Evolutionary conservation across 768 basidiomycete species (phyloP), one percentile per base, ranked within the genome.

Genomic region (Kwoniella mangroviensis): DNA sequence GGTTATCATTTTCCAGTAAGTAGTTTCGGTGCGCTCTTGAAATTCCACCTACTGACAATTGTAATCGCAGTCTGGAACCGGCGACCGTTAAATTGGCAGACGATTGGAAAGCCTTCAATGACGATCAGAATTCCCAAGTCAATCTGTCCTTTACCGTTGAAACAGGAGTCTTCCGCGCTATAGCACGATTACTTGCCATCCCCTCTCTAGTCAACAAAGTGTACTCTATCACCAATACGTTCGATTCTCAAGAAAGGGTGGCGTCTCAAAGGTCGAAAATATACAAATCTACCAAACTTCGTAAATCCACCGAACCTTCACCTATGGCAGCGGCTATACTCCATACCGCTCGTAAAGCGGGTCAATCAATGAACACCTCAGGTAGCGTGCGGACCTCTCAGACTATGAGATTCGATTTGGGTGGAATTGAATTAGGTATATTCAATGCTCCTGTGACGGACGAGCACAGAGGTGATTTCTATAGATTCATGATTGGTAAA

Each of bases 91-190:
- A 73, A 2, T 73, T 84, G 6, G 61, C 68, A 9, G 83, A 84
- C 55, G 82, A 84, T 56, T 84, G 83, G 80, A 69, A 58, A 52
- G 68, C 73, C 10, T 72, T 71, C 53, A 57, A 54, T 22, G 28
- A 55, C 21, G 77, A 79, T 40, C 65, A 63, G 3, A 58, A 51
- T 1, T 42, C 34, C 1, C 69, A 75, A n/a, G 70, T 81, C 19
- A 65, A 73, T 12, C 74, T 84, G 3, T 71, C 79, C 3, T 83
- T 84, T 65, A 69, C 69, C 15, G 80, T 84, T 59, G 55, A 79
- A 26, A 72, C 81, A 5, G 83, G 83, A 3, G 52, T 71, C 13
- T 67, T 84, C 63, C 67, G 78, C n/a, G 68, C 73, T 24, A 74
- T 81, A n/a, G 53, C 77, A 15, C 73, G 82, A n/a, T 66, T 81